Conservation (phyloP, 352 stramenopile genomes). For the Albugo laibachii region DNA sequence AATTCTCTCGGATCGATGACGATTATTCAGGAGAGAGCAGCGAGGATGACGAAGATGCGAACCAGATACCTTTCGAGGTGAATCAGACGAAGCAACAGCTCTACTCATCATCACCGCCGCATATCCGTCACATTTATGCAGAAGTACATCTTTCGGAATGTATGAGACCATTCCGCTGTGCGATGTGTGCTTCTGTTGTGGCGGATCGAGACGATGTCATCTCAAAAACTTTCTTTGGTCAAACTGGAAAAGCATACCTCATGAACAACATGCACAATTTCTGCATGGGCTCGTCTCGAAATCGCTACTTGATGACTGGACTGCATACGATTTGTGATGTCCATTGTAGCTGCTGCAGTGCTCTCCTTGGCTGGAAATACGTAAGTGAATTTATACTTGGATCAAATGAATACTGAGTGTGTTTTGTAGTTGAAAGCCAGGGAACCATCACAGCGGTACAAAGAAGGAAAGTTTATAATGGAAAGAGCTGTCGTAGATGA, state of each 20-base stretch:
- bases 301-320: constrained; percentile 59
- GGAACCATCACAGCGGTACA: constrained; percentile 69
- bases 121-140: constrained; percentile 14
- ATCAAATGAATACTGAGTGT: background rate
- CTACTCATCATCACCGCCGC: background rate
- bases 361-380: constrained; percentile 69
- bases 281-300: constrained; percentile 23
- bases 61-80: background rate
- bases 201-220: constrained; percentile 46
- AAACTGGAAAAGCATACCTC: constrained; percentile 51
- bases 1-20: background rate
- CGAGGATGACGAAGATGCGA: constrained; percentile 3
- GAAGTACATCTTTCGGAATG: constrained; percentile 25
- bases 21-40: constrained; percentile 2
- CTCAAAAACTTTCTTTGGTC: constrained; percentile 60
- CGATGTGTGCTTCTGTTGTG: constrained; percentile 37
- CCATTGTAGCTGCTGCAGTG: constrained; percentile 30
- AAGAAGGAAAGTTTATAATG: constrained; percentile 73
- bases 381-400: constrained; percentile 11
- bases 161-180: constrained; percentile 38
- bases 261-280: constrained; percentile 72
- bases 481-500: constrained; percentile 55
- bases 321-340: constrained; percentile 66
- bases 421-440: constrained; percentile 39
- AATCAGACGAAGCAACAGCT: constrained; percentile 1